Evolutionary conservation across 2,329 filamentous ascomycete species (phyloP).

Genomic region (Fusarium verrucosum): DNA sequence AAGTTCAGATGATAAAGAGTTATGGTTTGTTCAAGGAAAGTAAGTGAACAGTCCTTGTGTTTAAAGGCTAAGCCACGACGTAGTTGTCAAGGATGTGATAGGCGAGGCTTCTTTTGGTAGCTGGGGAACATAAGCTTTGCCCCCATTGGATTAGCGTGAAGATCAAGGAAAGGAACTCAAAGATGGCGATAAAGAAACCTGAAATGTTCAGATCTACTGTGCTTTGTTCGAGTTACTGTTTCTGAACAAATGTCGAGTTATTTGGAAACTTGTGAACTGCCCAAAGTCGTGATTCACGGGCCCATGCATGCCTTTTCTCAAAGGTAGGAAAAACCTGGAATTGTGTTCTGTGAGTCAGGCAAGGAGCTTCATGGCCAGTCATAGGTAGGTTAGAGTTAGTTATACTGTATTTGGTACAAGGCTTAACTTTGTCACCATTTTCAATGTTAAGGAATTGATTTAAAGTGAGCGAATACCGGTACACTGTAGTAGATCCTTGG

Average conservation of each 20-base stretch:
- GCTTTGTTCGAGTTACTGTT: neutral
- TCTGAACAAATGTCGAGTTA: neutral
- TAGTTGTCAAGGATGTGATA: constrained; percentile 24
- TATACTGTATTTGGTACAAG: neutral
- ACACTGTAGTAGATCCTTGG: neutral
- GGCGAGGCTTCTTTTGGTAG: constrained; percentile 10
- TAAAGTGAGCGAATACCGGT: neutral
- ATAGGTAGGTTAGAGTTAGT: too few relatives aligned
- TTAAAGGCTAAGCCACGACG: constrained; percentile 21
- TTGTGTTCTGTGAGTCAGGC: too few relatives aligned
- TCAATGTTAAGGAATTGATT: neutral
- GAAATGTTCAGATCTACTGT: neutral
- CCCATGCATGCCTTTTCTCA: constrained; percentile 18
- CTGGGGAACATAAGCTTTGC: constrained; percentile 6
- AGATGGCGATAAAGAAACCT: neutral
- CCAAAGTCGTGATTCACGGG: constrained; percentile 12
- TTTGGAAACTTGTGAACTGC: neutral
- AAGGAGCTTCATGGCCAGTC: neutral
- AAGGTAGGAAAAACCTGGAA: too few relatives aligned
- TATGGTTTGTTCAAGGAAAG: constrained; percentile 4
- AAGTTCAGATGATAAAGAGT: neutral
- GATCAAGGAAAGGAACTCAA: neutral
- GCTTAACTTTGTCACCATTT: neutral
- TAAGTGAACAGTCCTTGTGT: constrained; percentile 5
- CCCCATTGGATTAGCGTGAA: constrained; percentile 5